Base-by-base conservation (phyloP, 139 green algal species). In the Chlorella ohadii region DNA sequence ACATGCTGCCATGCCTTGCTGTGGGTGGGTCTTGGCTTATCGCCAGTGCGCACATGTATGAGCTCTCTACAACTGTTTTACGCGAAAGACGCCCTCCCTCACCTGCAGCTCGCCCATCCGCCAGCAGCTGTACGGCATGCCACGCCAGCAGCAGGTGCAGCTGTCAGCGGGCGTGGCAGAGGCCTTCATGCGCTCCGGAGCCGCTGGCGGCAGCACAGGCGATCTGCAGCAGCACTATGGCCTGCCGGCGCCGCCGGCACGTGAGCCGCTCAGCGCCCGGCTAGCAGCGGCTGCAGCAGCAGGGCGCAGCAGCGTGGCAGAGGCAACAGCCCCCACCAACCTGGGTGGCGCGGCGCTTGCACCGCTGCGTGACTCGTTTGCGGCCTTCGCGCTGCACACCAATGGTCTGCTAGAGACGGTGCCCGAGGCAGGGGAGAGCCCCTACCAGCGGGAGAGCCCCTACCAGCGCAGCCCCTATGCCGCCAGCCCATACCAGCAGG, bases 91-190 rank as follows among this genome's bases (percentile, higher is more conserved):
- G n/a, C n/a, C 11, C 74, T 5, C 16, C 1, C 36, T 16, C 3
- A 16, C 4, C 4, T 71, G 80, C 80, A 85, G 80, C 57, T 85
- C 80, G 2, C 79, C 80, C 36, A 79, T 85, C 36, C 68, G 70
- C 13, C 61, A 73, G 38, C 68, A 85, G 56, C 80, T 85, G 68
- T 77, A 71, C 38, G 47, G 70, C 55, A 85, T 79, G 66, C 38
- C 56, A 17, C 68, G 70, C 5, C 80, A 79, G 31, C 68, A 85
- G 70, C 80, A 85, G 80, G 22, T 85, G 70, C 80, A 85, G 70
- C 66, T 85, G 31, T 38, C n/a, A 0, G 36, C 34, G 0, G 80
- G 80, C 3, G 80, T 85, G 80, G 70, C 80, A 22, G 47, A 79
- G 80, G 66, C 79, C 47, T 71, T 56, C 61, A 28, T 83, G 36